phyloP scores from a whole-genome alignment of 208 protist species.

The Jaenimonas drosophilae region DNA sequence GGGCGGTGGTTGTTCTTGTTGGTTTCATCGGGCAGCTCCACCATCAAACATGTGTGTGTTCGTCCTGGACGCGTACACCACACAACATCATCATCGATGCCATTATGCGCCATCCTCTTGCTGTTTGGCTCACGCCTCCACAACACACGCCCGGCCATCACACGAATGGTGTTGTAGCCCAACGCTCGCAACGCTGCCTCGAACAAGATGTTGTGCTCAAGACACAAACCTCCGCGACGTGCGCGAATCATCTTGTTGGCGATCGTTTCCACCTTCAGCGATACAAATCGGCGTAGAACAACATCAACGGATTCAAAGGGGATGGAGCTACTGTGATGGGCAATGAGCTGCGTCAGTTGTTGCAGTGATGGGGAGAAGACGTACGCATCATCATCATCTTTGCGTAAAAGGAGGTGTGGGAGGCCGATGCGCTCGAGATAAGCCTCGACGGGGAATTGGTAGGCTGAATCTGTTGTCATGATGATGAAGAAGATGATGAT shows the following conservation, averaged over 20 bases:
- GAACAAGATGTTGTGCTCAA: slow-evolving; percentile 17
- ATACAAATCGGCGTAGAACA: slow-evolving; percentile 10
- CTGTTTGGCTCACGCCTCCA: too few relatives aligned
- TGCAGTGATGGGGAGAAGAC: not conserved
- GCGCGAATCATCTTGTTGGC: slow-evolving; percentile 16
- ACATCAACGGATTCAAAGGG: slow-evolving; percentile 13
- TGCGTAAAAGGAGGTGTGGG: not conserved
- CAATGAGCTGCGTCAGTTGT: slow-evolving; percentile 6
- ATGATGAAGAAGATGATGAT: too few relatives aligned
- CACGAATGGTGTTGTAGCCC: slow-evolving; percentile 8
- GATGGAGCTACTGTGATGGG: slow-evolving; percentile 5
- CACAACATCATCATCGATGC: slow-evolving; percentile 1
- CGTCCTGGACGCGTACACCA: slow-evolving; percentile 7
- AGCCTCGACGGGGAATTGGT: slow-evolving; percentile 10
- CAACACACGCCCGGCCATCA: slow-evolving; percentile 5
- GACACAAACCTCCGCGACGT: slow-evolving; percentile 15
- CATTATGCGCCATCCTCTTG: too few relatives aligned
- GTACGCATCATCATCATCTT: too few relatives aligned
- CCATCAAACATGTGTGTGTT: slow-evolving; percentile 1
- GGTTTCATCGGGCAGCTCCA: not conserved
- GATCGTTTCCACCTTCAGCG: slow-evolving; percentile 4
- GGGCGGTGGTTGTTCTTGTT: not conserved
- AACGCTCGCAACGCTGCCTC: slow-evolving; percentile 7
- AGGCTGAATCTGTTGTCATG: too few relatives aligned
- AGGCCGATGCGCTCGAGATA: slow-evolving; percentile 17